These are phyloP conservation scores for Exophiala bonariae DNA, from an alignment of 2,329 filamentous ascomycete genomes.

Conservation along the genomic window DNA sequence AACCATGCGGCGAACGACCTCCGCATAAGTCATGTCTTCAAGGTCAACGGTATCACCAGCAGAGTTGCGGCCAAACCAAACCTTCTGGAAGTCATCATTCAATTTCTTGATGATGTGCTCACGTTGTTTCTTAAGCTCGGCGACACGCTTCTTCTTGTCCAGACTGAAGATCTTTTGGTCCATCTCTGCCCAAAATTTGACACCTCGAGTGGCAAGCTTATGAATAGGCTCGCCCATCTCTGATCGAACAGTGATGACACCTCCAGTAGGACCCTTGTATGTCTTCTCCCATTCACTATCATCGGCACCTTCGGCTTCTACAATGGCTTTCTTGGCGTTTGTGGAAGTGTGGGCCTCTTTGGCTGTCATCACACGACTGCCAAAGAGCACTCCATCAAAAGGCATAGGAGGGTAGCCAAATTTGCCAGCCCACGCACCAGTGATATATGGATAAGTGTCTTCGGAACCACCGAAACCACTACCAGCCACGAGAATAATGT, in stretches of 20 bases:
- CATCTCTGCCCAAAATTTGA: constrained; percentile 98
- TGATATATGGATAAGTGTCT: constrained; percentile 90
- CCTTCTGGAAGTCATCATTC: constrained; percentile 95
- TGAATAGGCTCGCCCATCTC: constrained; percentile 99
- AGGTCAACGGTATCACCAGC: constrained; percentile 79
- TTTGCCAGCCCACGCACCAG: constrained; percentile 81
- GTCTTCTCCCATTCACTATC: constrained; percentile 88
- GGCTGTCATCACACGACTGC: constrained; percentile 91
- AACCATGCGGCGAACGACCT: constrained; percentile 83
- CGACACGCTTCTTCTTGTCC: constrained; percentile 88
- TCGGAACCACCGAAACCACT: constrained; percentile 89
- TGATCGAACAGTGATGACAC: constrained; percentile 92
- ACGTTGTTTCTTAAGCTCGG: constrained; percentile 83
- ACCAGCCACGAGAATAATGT: constrained; percentile 85
- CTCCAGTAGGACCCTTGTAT: constrained; percentile 86
- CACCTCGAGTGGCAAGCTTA: constrained; percentile 95
- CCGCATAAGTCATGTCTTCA: constrained; percentile 93
- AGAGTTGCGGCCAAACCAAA: constrained; percentile 90
- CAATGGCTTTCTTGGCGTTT: constrained; percentile 85
- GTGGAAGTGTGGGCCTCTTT: constrained; percentile 88
- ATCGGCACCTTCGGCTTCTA: constrained; percentile 78
- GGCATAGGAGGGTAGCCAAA: constrained; percentile 92
- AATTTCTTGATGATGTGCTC: constrained; percentile 93
- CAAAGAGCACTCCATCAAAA: constrained; percentile 87
- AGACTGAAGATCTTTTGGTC: constrained; percentile 96